Evolutionary conservation across 2,329 filamentous ascomycete genomes (phyloP), one percentile per base, ranked within the genome.

Genomic region (Ceratocystis cacaofunesta): DNA sequence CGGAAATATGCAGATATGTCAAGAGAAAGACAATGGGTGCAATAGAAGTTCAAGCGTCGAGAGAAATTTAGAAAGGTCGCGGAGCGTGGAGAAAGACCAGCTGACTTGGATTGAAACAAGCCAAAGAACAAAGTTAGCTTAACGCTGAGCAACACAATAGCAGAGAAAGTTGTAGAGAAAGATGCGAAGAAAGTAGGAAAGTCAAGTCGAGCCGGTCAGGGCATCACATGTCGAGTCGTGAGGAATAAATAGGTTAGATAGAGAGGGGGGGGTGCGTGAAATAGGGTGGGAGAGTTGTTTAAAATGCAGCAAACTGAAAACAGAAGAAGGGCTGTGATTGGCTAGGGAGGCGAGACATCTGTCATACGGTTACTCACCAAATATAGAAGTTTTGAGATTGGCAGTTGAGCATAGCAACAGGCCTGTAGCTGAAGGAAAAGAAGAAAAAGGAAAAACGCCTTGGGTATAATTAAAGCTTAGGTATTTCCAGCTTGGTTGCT

Each of bases 331-430:
- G 62, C 60, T 22, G 22, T 57, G 43, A 46, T 36, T 63, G 62
- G 32, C 32, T 30, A 43, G 12, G 46, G n/a, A 62, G 22, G 30
- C 28, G 43, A 60, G 17, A 44, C 57, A 48, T 43, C 43, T 50
- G 44, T 61, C 52, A 52, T 43, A 52, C 30, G 30, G 63, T 57
- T 58, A 58, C 57, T 64, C 61, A 61, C 66, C 50, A 62, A 60
- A 60, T 67, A 61, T 52, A 52, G 36, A 41, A 41, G 48, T 28
- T 28, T 22, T 52, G 48, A 22, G 19, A 25, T 52, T 52, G 48
- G 48, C 48, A 52, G 48, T 44, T 41, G 48, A 50, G 43, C 44
- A 43, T 32, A 55, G 55, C 62, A 44, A 64, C 52, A 19, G 25
- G 48, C 48, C 48, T 25, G 15, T 3, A 52, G 22, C 12, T 28